phyloP scores from a whole-genome alignment of 2,329 filamentous ascomycete species.

The Aspergillus sp. region DNA sequence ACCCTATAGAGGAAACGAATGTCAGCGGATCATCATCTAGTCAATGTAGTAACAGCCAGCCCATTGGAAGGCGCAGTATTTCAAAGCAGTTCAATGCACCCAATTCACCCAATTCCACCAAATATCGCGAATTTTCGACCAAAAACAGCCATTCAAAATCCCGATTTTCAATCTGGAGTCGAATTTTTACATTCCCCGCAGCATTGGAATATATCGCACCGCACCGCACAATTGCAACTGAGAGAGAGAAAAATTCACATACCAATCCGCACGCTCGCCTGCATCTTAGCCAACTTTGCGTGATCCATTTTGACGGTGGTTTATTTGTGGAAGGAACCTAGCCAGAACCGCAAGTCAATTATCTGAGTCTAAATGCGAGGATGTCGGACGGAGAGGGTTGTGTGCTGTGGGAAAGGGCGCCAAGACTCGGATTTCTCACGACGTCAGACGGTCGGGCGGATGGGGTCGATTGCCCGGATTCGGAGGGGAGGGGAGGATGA shows the following conservation, averaged over 20 bases:
- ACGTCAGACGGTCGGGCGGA: conserved; percentile 5
- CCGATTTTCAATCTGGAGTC: not conserved
- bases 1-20: not conserved
- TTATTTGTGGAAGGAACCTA: conserved; percentile 21
- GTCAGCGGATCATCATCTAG: not conserved
- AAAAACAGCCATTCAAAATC: not conserved
- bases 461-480: not conserved
- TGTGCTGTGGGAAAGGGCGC: conserved; percentile 16
- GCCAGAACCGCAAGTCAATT: conserved; percentile 15
- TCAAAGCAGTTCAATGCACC: not conserved
- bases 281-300: conserved; percentile 66
- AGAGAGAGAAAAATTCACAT: conserved; percentile 43
- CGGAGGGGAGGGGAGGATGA: not conserved
- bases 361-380: conserved; percentile 14
- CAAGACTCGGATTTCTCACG: conserved; percentile 14
- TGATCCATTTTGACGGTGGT: conserved; percentile 58
- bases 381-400: conserved; percentile 11
- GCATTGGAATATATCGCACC: not conserved
- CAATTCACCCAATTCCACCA: not conserved
- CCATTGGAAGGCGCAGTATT: too few relatives aligned
- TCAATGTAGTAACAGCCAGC: not conserved
- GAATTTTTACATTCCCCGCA: not conserved
- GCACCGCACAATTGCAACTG: conserved; percentile 9
- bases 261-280: conserved; percentile 70
- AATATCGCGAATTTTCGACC: not conserved